phyloP scores from a whole-genome alignment of 1,139 yeast genomes.

The Taiozyma sp. region DNA sequence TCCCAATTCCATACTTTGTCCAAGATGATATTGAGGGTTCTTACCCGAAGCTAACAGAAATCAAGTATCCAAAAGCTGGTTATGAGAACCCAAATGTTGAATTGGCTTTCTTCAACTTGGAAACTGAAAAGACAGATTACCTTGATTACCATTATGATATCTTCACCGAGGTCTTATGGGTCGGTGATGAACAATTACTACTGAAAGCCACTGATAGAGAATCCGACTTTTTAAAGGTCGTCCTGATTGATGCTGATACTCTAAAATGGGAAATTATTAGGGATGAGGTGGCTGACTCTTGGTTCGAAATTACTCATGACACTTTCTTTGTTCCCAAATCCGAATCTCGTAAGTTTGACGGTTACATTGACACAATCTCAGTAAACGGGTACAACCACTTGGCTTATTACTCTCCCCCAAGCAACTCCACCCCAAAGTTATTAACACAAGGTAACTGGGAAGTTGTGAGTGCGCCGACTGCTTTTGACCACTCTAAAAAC shows the following conservation, averaged over 20 bases:
- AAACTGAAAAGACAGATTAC: constrained; percentile 31
- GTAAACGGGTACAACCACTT: constrained; percentile 64
- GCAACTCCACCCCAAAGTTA: constrained; percentile 41
- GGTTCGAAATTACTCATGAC: constrained; percentile 83
- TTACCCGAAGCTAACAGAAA: constrained; percentile 59
- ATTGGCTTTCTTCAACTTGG: constrained; percentile 35
- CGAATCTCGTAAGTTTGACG: constrained; percentile 39
- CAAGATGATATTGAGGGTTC: constrained; percentile 40
- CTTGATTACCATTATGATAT: constrained; percentile 53
- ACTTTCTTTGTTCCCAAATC: constrained; percentile 69
- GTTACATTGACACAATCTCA: constrained; percentile 75
- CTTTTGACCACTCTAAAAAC: constrained; percentile 52
- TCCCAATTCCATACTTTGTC: constrained; percentile 69
- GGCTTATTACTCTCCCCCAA: constrained; percentile 60
- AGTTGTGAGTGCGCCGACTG: constrained; percentile 56
- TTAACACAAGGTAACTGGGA: constrained; percentile 72
- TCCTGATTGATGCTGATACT: constrained; percentile 42
- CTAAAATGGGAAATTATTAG: constrained; percentile 37
- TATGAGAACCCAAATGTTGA: constrained; percentile 64
- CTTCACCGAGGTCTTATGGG: constrained; percentile 76
- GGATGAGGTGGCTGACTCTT: constrained; percentile 46
- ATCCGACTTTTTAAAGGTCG: constrained; percentile 57
- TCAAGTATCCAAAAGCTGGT: constrained; percentile 94
- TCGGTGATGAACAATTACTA: constrained; percentile 51
- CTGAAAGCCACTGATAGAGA: constrained; percentile 71